A percentile compares a stretch with the other conserved stretches of the same genome.
These are phyloP conservation scores for Termitomyces sp. DNA, from an alignment of 768 basidiomycete genomes.

Conservation along the genomic window DNA sequence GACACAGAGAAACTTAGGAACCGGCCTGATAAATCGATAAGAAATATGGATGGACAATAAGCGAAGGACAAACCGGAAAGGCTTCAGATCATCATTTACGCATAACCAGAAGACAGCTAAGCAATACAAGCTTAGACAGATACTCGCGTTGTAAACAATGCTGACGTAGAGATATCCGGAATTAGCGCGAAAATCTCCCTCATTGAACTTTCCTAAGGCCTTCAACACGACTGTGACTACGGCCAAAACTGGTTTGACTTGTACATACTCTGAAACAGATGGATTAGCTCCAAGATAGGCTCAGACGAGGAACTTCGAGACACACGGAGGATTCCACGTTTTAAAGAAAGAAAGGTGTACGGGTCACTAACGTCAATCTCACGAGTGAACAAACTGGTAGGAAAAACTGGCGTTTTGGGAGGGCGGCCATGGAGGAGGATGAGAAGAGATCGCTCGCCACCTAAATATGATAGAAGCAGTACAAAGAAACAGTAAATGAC, in stretches of 20 bases:
- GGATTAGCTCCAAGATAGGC: slow-evolving; percentile 38
- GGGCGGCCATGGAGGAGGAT: slow-evolving; percentile 89
- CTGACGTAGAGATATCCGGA: slow-evolving; percentile 92
- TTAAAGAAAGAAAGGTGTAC: slow-evolving; percentile 88
- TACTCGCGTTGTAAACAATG: slow-evolving; percentile 79
- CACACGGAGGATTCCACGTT: slow-evolving; percentile 90
- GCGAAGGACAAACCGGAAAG: slow-evolving; percentile 61
- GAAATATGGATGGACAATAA: not conserved
- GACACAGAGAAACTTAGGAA: slow-evolving; percentile 97
- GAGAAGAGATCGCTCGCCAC: slow-evolving; percentile 89
- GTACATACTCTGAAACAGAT: slow-evolving; percentile 80
- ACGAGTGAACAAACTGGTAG: slow-evolving; percentile 71
- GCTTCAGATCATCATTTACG: slow-evolving; percentile 82
- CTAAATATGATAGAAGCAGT: slow-evolving; percentile 76
- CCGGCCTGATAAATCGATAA: slow-evolving; percentile 45
- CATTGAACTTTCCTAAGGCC: slow-evolving; percentile 79
- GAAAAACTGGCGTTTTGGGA: slow-evolving; percentile 84
- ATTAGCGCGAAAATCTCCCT: slow-evolving; percentile 78
- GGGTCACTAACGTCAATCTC: slow-evolving; percentile 96
- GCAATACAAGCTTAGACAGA: slow-evolving; percentile 79
- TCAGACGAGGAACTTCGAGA: not conserved
- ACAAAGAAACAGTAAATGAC: slow-evolving; percentile 93
- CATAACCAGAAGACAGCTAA: slow-evolving; percentile 97
- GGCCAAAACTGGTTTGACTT: slow-evolving; percentile 90
- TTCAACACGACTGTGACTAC: slow-evolving; percentile 82